A percentile compares a stretch with the other conserved stretches of the same genome.
phyloP scores from a whole-genome alignment of 1,284 basidiomycete species.

The Erythrobasidium hasegawianum region DNA sequence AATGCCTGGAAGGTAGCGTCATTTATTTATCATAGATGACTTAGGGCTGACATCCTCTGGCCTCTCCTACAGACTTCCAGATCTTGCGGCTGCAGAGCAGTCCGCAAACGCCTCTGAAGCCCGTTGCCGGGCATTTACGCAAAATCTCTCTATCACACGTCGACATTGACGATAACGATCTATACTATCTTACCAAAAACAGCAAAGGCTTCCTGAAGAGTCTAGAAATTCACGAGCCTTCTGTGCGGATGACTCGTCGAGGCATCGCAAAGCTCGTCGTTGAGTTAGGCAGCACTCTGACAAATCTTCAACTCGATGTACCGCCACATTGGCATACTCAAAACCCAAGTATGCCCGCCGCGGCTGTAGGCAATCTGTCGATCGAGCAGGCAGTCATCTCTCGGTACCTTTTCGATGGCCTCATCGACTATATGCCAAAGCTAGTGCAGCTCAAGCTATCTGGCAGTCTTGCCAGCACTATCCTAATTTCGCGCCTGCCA shows the following conservation, averaged over 20 bases:
- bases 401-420: conserved; percentile 24
- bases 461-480: conserved; percentile 24
- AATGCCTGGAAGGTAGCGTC: not conserved
- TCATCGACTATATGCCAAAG: conserved; percentile 21
- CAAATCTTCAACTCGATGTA: conserved; percentile 20
- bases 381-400: conserved; percentile 9
- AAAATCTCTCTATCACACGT: conserved; percentile 13
- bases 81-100: conserved; percentile 27
- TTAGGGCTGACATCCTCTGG: too few relatives aligned
- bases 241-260: conserved; percentile 5
- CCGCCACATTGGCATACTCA: conserved; percentile 12
- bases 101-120: conserved; percentile 1
- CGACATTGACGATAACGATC: conserved; percentile 19
- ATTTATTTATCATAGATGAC: too few relatives aligned
- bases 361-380: not conserved
- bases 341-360: not conserved
- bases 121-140: conserved; percentile 6
- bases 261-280: conserved; percentile 12
- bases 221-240: conserved; percentile 19
- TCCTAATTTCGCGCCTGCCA: conserved; percentile 18
- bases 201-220: not conserved
- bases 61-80: conserved; percentile 9
- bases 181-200: conserved; percentile 14
- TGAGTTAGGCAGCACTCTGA: conserved; percentile 9
- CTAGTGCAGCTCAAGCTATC: conserved; percentile 22